Evolutionary conservation across 225 moss, liverwort and hornwort species (phyloP).

Genomic region (Pseudoscleropodium purum): DNA sequence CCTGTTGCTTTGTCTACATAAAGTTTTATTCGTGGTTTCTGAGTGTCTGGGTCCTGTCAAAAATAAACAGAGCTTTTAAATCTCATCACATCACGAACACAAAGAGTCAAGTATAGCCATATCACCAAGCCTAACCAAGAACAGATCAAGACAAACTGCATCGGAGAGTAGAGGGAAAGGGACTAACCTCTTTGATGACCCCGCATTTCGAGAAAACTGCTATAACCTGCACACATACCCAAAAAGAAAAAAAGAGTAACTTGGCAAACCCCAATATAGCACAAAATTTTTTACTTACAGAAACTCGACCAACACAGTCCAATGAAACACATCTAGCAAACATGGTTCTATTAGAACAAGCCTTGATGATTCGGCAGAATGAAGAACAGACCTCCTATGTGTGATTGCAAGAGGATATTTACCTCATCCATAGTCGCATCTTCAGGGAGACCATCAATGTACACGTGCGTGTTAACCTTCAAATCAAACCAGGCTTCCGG

Average conservation of each 20-base stretch:
- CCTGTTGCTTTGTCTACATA: slow-evolving; percentile 85
- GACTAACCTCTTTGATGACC: slow-evolving; percentile 82
- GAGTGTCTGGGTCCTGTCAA: slow-evolving; percentile 90
- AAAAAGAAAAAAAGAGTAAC: neutral
- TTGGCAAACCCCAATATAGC: neutral
- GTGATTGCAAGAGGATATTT: neutral
- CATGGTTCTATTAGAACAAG: neutral
- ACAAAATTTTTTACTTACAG: neutral
- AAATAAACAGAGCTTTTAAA: neutral
- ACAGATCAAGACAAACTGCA: neutral
- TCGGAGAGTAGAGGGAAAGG: neutral
- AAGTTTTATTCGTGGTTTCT: slow-evolving; percentile 80
- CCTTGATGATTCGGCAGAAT: neutral
- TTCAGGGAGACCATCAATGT: slow-evolving; percentile 91
- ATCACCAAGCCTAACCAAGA: neutral
- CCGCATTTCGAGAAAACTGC: slow-evolving; percentile 89
- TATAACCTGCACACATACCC: slow-evolving; percentile 55
- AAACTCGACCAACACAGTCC: neutral
- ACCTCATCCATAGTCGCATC: slow-evolving; percentile 92
- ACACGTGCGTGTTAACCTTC: slow-evolving; percentile 96
- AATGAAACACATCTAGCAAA: neutral
- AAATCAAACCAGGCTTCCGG: slow-evolving; percentile 99
- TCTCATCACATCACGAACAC: neutral
- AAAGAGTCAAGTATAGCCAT: neutral
- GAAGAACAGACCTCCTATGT: neutral